Conservation (phyloP, 257 asterid species). For the Lycium barbarum region DNA sequence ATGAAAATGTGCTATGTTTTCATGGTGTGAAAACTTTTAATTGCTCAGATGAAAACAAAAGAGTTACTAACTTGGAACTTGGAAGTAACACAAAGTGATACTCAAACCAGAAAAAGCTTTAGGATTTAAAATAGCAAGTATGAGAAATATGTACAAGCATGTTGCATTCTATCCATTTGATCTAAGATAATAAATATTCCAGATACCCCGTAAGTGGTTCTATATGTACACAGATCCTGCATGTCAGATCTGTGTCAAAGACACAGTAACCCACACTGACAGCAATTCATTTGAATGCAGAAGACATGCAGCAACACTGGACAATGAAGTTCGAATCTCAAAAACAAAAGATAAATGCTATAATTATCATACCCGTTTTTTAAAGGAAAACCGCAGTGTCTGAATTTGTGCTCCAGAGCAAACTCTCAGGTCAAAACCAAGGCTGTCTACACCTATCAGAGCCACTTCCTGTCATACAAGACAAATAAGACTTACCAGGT, state of each 20-base stretch:
- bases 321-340: conserved; percentile 15
- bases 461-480: conserved; percentile 71
- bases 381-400: conserved; percentile 85
- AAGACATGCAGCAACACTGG: background rate
- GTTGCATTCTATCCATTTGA: background rate
- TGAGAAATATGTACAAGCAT: conserved; percentile 1
- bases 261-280: background rate
- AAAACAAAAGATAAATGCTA: background rate
- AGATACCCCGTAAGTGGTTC: background rate
- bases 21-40: background rate
- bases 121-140: background rate
- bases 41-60: background rate
- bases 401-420: conserved; percentile 93
- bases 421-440: conserved; percentile 90
- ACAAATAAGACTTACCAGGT: conserved; percentile 24
- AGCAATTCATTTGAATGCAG: conserved; percentile 8
- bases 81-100: background rate
- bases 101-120: background rate
- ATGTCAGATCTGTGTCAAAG: background rate
- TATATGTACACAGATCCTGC: background rate
- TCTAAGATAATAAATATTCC: conserved; percentile 4
- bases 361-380: conserved; percentile 66
- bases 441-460: conserved; percentile 86
- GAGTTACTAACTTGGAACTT: background rate
- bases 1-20: conserved; percentile 11